Percentiles rank a stretch among this genome's conserved stretches.
Evolutionary conservation across 306 rosid species (phyloP).

Genomic region (Quercus wislizeni): DNA sequence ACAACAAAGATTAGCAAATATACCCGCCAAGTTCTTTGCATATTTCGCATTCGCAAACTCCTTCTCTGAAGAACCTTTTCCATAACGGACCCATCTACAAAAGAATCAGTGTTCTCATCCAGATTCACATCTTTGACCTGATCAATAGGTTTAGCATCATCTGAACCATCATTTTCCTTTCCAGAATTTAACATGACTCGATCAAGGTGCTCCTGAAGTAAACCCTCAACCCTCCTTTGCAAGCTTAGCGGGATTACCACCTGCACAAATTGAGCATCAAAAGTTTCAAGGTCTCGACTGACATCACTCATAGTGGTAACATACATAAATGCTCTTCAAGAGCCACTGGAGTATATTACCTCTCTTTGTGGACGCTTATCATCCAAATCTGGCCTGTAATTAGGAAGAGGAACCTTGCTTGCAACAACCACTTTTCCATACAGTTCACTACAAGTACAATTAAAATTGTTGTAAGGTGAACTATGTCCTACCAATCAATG

Average conservation of each 20-base stretch:
- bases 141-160: conserved; percentile 35
- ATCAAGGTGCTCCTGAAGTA: conserved; percentile 85
- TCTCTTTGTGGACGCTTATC: conserved; percentile 98
- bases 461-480: conserved; percentile 12
- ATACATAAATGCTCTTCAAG: conserved; percentile 1
- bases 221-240: conserved; percentile 94
- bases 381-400: conserved; percentile 97
- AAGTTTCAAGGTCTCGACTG: conserved; percentile 6
- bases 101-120: conserved; percentile 55
- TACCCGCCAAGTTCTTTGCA: conserved; percentile 97
- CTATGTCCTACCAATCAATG: background rate
- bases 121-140: conserved; percentile 43
- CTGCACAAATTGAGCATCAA: conserved; percentile 35
- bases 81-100: conserved; percentile 86
- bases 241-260: conserved; percentile 82
- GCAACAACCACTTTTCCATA: conserved; percentile 96
- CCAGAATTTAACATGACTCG: conserved; percentile 51
- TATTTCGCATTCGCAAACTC: conserved; percentile 89
- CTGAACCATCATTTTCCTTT: conserved; percentile 36
- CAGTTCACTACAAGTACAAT: conserved; percentile 46
- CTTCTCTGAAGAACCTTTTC: conserved; percentile 93
- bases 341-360: conserved; percentile 44
- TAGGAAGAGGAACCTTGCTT: conserved; percentile 95
- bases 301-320: conserved; percentile 1
- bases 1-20: background rate